Evolutionary conservation across 169 alveolate genomes (phyloP), one percentile per base, ranked within the genome.

Genomic region (Theileria parva): DNA sequence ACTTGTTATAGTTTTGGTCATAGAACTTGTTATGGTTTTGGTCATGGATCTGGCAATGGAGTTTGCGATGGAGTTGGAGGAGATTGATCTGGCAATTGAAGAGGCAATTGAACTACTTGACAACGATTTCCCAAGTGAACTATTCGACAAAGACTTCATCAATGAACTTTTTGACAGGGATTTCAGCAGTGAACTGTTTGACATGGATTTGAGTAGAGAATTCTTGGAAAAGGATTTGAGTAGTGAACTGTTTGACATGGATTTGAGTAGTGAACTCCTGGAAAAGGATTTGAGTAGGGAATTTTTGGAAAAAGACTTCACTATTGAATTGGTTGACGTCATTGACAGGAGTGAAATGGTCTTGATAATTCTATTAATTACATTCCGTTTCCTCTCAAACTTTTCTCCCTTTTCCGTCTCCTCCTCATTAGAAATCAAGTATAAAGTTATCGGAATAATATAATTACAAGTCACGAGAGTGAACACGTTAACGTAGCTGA

Each of bases 381-480:
- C 53, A 44, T 13, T 44, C 53, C 53, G 53, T 44, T 44, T 44
- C 53, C 53, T 8, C 8, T 44, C 53, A 44, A 44, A 44, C 2
- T 4, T 44, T 13, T 44, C 53, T 13, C 15, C 12, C 34, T 8
- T 28, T 11, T 15, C 68, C 68, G 8, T 32, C 44, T 28, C 23
- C 44, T 60, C 44, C 17, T 67, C 48, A 37, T 28, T 39, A 1
- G 88, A 81, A 23, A 48, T 87, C 77, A 59, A 80, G 80, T 81
- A 89, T 34, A 79, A 80, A 65, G 32, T 84, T 67, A 86, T 88
- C 6, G 94, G 94, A 28, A 88, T 79, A 64, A 85, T 53, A 48
- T 86, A 90, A 81, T 90, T 85, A 66, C 94, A 90, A 63, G 86
- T 74, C 19, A 90, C 81, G n/a, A 90, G 80, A 19, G 88, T 80